Evolutionary conservation across 2,329 filamentous ascomycete genomes (phyloP), one percentile per base, ranked within the genome.

Genomic region (Aspergillus calidoustus): DNA sequence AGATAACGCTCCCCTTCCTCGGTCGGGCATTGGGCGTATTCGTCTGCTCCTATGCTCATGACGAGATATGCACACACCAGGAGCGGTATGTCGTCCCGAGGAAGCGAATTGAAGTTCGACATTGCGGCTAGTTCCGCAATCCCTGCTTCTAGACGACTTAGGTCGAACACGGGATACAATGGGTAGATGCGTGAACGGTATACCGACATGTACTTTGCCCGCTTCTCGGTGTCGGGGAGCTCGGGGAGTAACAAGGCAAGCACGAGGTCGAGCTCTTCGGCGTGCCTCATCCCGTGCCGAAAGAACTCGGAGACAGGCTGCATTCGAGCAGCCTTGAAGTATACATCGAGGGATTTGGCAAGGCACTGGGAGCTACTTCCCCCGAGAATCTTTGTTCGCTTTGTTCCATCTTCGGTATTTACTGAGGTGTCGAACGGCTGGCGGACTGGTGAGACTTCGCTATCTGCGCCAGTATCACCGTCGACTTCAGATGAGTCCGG

Each of bases 341-440:
- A 66, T 13, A 66, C 57, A 31, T 66, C 64, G 3, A 66, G 55
- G 0, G 64, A 66, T 30, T 64, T 64, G n/a, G 62, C 62, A 15
- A 66, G 51, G 41, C 64, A 62, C 31, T 66, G 64, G 2, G 64
- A 66, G 34, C 62, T 64, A 41, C 64, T 66, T 2, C 62, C 64
- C 7, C 64, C 64, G 38, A 66, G 48, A 11, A 64, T 49, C 25
- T 66, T 66, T 1, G 54, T 59, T 19, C 62, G 54, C 11, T 66
- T 58, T 15, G 60, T 64, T 7, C 60, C 62, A 46, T 64, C 54
- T 28, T 66, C 64, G 9, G 59, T 52, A 28, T 64, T 66, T 43
- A 66, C 54, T 9, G 61, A 60, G 1, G 57, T 58, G 13, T 64
- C 60, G 25, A 66, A 64, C 9, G 57, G 64, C 2, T 66, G 64